Conservation (phyloP, 1,284 basidiomycete species). For the Mrakiaceae sp. region DNA sequence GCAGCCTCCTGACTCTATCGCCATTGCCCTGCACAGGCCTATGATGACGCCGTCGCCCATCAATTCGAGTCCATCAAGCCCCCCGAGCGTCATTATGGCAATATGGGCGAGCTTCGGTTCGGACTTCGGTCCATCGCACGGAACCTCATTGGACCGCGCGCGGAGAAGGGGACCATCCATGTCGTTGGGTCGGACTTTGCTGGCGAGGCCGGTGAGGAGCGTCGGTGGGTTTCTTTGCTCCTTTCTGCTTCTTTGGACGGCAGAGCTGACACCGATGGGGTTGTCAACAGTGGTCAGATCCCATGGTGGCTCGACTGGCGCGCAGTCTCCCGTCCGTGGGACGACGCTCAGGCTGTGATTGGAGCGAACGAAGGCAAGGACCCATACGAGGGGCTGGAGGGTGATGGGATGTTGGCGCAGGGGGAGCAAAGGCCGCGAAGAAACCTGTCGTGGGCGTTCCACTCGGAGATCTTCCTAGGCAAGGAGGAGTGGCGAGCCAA, state of each 20-base stretch:
- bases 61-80: background rate
- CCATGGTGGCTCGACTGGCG: slow-evolving; percentile 11
- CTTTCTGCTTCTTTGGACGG: background rate
- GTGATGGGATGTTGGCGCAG: background rate
- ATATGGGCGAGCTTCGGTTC: slow-evolving; percentile 15
- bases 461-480: slow-evolving; percentile 13
- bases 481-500: background rate
- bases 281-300: slow-evolving; percentile 5
- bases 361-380: background rate
- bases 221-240: background rate
- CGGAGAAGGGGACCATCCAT: background rate
- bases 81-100: slow-evolving; percentile 5
- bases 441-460: slow-evolving; percentile 10
- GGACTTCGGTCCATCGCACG: background rate
- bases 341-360: background rate
- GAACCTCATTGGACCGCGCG: slow-evolving; percentile 2
- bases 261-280: background rate
- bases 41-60: background rate
- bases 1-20: too few relatives aligned
- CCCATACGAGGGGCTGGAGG: background rate
- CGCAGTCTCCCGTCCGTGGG: background rate
- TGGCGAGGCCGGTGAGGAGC: background rate
- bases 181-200: slow-evolving; percentile 7
- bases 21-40: background rate
- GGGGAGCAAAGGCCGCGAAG: background rate